phyloP scores from a whole-genome alignment of 2,329 filamentous ascomycete genomes.

The Trichoderma sp. region DNA sequence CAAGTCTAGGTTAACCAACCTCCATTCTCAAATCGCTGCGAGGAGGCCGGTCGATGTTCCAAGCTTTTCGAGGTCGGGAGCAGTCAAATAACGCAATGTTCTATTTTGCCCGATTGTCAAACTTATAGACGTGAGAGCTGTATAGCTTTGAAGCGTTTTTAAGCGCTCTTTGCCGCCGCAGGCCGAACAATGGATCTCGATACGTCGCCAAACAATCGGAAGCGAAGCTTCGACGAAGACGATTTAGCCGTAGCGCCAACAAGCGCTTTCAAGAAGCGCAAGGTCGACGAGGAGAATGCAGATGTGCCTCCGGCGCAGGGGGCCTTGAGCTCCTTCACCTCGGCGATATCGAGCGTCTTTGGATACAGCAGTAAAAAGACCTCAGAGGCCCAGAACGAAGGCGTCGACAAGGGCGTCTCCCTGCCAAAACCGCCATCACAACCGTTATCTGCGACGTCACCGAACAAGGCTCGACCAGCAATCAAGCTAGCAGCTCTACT shows the following conservation, averaged over 20 bases:
- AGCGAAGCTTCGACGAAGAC: constrained; percentile 34
- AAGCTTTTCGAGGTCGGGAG: neutral
- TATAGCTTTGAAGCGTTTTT: neutral
- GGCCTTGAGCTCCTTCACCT: constrained; percentile 40
- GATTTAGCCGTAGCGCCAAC: constrained; percentile 33
- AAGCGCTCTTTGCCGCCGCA: neutral
- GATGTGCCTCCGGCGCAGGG: constrained; percentile 38
- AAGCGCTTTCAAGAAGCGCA: constrained; percentile 39
- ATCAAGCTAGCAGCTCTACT: constrained; percentile 45
- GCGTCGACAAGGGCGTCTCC: constrained; percentile 20
- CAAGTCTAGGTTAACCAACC: constrained; percentile 23
- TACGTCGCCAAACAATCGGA: constrained; percentile 33
- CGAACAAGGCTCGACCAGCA: constrained; percentile 38
- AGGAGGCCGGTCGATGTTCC: neutral
- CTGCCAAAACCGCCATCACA: constrained; percentile 30
- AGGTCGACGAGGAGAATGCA: constrained; percentile 37
- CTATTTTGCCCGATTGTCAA: neutral
- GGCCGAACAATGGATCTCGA: constrained; percentile 37
- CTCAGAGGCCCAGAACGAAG: constrained; percentile 11
- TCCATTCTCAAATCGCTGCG: neutral
- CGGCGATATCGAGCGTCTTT: constrained; percentile 39
- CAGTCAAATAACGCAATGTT: constrained; percentile 10
- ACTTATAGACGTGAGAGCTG: neutral
- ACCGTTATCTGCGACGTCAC: constrained; percentile 28
- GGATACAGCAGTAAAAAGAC: constrained; percentile 30